Conservation (phyloP, 306 rosid genomes). For the Fagus crenata region DNA sequence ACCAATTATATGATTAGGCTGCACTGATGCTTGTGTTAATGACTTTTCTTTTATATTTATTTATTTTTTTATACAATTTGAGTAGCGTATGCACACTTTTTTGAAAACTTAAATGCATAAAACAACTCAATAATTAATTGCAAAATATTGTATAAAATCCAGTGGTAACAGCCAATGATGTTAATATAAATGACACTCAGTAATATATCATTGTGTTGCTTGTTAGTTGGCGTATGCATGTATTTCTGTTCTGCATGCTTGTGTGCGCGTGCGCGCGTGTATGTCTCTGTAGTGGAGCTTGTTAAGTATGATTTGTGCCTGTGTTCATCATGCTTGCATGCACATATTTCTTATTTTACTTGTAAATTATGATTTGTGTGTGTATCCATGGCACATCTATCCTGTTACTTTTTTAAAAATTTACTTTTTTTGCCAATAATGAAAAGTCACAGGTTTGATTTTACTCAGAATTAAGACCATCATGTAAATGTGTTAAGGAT, state of each 20-base stretch:
- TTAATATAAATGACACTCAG: background rate
- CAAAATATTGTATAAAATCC: background rate
- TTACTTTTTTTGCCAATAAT: constrained; percentile 2
- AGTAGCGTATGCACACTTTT: background rate
- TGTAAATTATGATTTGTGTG: background rate
- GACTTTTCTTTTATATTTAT: background rate
- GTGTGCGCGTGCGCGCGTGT: no score
- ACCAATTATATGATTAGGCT: background rate
- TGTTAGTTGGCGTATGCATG: background rate
- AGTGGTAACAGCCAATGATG: background rate
- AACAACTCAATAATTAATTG: background rate
- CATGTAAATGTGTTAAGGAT: constrained; percentile 25
- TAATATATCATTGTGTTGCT: background rate
- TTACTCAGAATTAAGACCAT: constrained; percentile 12
- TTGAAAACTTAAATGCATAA: background rate
- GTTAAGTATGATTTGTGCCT: background rate
- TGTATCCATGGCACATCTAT: background rate
- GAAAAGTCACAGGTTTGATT: constrained; percentile 3
- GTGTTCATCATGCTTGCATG: background rate
- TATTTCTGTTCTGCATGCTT: background rate
- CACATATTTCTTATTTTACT: background rate
- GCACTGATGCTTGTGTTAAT: background rate
- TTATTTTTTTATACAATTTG: background rate
- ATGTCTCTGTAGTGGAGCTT: background rate
- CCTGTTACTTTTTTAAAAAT: background rate